phyloP scores from a whole-genome alignment of 2,329 filamentous ascomycete genomes.

The Scedosporium apiospermum region DNA sequence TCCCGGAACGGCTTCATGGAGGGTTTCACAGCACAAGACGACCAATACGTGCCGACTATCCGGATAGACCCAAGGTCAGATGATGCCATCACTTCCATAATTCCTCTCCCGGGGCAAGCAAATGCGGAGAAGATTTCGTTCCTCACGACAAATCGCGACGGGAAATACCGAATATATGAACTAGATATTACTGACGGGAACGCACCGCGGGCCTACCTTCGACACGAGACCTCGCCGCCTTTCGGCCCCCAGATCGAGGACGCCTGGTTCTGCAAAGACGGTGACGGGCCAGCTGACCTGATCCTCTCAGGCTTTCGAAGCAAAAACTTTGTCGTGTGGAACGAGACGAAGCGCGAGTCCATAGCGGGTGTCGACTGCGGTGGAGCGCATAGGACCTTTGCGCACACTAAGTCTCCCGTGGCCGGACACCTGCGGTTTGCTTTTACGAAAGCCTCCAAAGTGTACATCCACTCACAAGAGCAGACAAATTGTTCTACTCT shows the following conservation, averaged over 20 bases:
- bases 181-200: slow-evolving; percentile 17
- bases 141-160: slow-evolving; percentile 67
- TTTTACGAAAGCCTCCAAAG: slow-evolving; percentile 61
- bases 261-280: slow-evolving; percentile 43
- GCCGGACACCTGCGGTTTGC: slow-evolving; percentile 41
- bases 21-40: slow-evolving; percentile 17
- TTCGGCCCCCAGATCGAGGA: slow-evolving; percentile 72
- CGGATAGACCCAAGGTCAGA: slow-evolving; percentile 12
- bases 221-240: slow-evolving; percentile 60
- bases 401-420: slow-evolving; percentile 22
- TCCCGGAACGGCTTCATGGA: slow-evolving; percentile 42
- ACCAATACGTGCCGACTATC: not conserved
- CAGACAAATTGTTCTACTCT: slow-evolving; percentile 35
- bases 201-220: slow-evolving; percentile 28
- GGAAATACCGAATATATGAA: slow-evolving; percentile 59
- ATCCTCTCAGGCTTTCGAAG: slow-evolving; percentile 74
- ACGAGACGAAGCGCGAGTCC: slow-evolving; percentile 61
- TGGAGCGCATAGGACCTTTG: slow-evolving; percentile 72
- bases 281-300: slow-evolving; percentile 38
- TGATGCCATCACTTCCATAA: slow-evolving; percentile 62
- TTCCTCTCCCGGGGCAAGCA: slow-evolving; percentile 27
- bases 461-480: slow-evolving; percentile 36
- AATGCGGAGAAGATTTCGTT: slow-evolving; percentile 32
- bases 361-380: slow-evolving; percentile 70
- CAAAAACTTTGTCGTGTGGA: slow-evolving; percentile 73